These are phyloP conservation scores for Cordia subcordata DNA, from an alignment of 257 asterid genomes.

Conservation along the genomic window DNA sequence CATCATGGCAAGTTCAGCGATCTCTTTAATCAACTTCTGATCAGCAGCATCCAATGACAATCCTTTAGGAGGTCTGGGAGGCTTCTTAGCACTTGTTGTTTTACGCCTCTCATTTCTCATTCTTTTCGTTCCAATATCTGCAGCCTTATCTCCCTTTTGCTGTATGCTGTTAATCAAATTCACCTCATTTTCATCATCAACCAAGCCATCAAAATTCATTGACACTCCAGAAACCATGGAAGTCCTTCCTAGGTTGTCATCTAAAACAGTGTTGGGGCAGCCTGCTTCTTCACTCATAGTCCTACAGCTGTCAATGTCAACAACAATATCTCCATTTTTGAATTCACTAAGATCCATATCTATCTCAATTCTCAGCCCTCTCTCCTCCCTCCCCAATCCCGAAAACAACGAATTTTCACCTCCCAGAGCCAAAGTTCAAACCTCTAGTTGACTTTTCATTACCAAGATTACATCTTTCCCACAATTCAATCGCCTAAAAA, in stretches of 20 bases:
- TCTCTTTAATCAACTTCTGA: slow-evolving; percentile 69
- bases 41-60: slow-evolving; percentile 84
- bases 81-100: slow-evolving; percentile 58
- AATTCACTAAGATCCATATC: slow-evolving; percentile 30
- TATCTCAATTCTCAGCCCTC: not conserved
- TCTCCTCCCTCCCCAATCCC: not conserved
- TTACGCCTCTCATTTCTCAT: slow-evolving; percentile 45
- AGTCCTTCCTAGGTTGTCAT: too few species aligned
- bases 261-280: slow-evolving; percentile 23
- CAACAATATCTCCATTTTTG: slow-evolving; percentile 36
- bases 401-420: too few species aligned
- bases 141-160: slow-evolving; percentile 3
- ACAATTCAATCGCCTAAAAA: not conserved
- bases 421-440: too few species aligned
- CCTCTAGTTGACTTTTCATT: not conserved
- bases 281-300: slow-evolving; percentile 26
- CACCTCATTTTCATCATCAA: slow-evolving; percentile 20
- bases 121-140: slow-evolving; percentile 28
- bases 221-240: slow-evolving; percentile 25
- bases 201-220: slow-evolving; percentile 19
- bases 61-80: slow-evolving; percentile 73
- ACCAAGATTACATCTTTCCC: not conserved
- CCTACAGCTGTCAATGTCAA: slow-evolving; percentile 41
- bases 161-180: slow-evolving; percentile 1
- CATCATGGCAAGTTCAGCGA: slow-evolving; percentile 56